Evolutionary conservation across 441 rosid genomes (phyloP).

Genomic region (Erysimum cheiri): DNA sequence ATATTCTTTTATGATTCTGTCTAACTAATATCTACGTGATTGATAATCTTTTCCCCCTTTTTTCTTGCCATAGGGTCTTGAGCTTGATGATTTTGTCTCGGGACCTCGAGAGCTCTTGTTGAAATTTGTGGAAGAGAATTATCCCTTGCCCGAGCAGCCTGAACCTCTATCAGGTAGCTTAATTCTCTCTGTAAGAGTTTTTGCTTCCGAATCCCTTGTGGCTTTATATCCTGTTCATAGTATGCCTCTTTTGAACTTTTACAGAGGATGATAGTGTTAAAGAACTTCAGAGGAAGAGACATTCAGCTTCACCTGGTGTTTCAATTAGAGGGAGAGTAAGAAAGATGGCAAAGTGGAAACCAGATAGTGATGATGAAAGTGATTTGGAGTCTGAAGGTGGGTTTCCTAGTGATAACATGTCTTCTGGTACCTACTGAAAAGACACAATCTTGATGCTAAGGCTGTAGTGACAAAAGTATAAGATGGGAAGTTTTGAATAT

Average conservation of each 20-base stretch:
- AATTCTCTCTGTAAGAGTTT: slow-evolving; percentile 26
- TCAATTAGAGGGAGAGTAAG: slow-evolving; percentile 95
- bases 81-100: slow-evolving; percentile 99
- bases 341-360: slow-evolving; percentile 92
- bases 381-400: slow-evolving; percentile 87
- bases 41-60: slow-evolving; percentile 24
- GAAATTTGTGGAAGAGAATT: slow-evolving; percentile 98
- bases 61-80: slow-evolving; percentile 69
- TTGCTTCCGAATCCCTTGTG: slow-evolving; percentile 34
- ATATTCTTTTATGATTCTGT: slow-evolving; percentile 27
- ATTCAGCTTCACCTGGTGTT: slow-evolving; percentile 89
- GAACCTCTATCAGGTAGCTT: slow-evolving; percentile 82
- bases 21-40: slow-evolving; percentile 22
- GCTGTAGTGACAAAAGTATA: slow-evolving; percentile 28
- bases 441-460: slow-evolving; percentile 30
- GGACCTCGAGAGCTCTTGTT: slow-evolving; percentile 98
- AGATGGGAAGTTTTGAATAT: slow-evolving; percentile 18
- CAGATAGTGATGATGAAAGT: slow-evolving; percentile 88
- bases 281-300: slow-evolving; percentile 96
- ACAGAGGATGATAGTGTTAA: slow-evolving; percentile 88
- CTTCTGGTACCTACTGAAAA: slow-evolving; percentile 21
- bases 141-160: slow-evolving; percentile 96
- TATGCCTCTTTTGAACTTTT: slow-evolving; percentile 37
- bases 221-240: slow-evolving; percentile 18
- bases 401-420: slow-evolving; percentile 44